These are phyloP conservation scores for Jacaranda copaia DNA, from an alignment of 257 asterid genomes.

Conservation along the genomic window DNA sequence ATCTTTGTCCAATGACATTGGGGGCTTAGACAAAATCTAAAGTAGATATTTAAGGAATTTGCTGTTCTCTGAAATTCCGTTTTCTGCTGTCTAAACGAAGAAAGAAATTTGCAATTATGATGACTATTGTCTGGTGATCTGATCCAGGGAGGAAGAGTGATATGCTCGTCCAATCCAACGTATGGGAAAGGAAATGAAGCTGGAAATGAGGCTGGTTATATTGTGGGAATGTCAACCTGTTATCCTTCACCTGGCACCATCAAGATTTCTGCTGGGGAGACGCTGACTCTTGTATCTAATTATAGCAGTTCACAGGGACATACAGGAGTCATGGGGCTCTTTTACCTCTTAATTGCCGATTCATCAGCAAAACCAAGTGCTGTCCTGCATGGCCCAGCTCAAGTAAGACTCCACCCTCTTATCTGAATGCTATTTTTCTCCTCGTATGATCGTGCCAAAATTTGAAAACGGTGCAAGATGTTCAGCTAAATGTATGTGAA, in stretches of 20 bases:
- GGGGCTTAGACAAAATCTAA: no score
- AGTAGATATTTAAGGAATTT: no score
- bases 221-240: conserved; percentile 84
- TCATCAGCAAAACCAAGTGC: conserved; percentile 36
- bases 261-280: conserved; percentile 68
- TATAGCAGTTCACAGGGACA: conserved; percentile 56
- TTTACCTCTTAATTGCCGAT: conserved; percentile 72
- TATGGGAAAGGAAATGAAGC: conserved; percentile 69
- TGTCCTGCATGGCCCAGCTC: conserved; percentile 26
- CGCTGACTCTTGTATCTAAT: conserved; percentile 64
- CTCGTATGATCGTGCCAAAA: not conserved
- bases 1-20: no score
- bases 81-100: not conserved
- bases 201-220: conserved; percentile 79
- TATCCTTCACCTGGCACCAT: conserved; percentile 79
- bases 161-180: conserved; percentile 68
- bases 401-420: conserved; percentile 41
- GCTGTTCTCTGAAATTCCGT: not conserved
- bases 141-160: conserved; percentile 63
- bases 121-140: not conserved
- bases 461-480: not conserved
- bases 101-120: not conserved
- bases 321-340: conserved; percentile 81
- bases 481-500: no score
- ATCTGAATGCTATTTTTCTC: not conserved